These are phyloP conservation scores for Fusarium solani-melongenae DNA, from an alignment of 2,329 filamentous ascomycete genomes.

Conservation along the genomic window DNA sequence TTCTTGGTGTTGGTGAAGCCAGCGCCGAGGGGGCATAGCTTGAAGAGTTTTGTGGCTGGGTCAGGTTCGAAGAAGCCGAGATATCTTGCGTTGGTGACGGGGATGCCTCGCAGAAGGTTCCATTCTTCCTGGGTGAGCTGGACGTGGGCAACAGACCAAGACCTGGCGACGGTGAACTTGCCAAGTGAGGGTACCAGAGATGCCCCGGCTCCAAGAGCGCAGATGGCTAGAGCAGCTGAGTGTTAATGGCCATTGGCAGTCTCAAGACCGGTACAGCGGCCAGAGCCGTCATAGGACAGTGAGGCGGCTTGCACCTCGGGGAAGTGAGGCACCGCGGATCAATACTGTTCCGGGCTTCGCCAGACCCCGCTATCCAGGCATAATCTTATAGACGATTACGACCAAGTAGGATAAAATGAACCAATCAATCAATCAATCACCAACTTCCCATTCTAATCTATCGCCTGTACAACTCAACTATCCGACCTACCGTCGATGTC, in stretches of 20 bases:
- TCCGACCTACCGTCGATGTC: too few relatives aligned
- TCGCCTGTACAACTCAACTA: too few relatives aligned
- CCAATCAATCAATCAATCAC: too few relatives aligned
- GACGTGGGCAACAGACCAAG: slow-evolving; percentile 17
- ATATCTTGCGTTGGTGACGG: slow-evolving; percentile 12
- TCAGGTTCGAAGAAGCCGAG: slow-evolving; percentile 16
- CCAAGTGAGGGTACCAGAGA: slow-evolving; percentile 1
- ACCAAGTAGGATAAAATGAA: too few relatives aligned
- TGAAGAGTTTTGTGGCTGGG: slow-evolving; percentile 12
- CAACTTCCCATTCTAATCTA: too few relatives aligned
- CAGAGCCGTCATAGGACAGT: background rate
- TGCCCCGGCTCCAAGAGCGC: slow-evolving; percentile 1
- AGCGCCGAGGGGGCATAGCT: slow-evolving; percentile 16
- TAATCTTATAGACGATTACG: too few relatives aligned
- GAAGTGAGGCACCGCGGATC: too few relatives aligned
- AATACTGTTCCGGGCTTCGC: too few relatives aligned
- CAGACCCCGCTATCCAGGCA: too few relatives aligned
- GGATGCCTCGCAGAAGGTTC: slow-evolving; percentile 10
- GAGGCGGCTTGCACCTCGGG: too few relatives aligned
- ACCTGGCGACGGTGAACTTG: slow-evolving; percentile 1
- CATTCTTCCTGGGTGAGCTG: slow-evolving; percentile 13
- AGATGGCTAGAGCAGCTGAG: background rate
- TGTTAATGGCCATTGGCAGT: slow-evolving; percentile 8
- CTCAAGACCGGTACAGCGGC: background rate
- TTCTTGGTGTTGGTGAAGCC: slow-evolving; percentile 14